These are phyloP conservation scores for Rhodotorula babjevae DNA, from an alignment of 768 basidiomycete genomes.

Conservation along the genomic window DNA sequence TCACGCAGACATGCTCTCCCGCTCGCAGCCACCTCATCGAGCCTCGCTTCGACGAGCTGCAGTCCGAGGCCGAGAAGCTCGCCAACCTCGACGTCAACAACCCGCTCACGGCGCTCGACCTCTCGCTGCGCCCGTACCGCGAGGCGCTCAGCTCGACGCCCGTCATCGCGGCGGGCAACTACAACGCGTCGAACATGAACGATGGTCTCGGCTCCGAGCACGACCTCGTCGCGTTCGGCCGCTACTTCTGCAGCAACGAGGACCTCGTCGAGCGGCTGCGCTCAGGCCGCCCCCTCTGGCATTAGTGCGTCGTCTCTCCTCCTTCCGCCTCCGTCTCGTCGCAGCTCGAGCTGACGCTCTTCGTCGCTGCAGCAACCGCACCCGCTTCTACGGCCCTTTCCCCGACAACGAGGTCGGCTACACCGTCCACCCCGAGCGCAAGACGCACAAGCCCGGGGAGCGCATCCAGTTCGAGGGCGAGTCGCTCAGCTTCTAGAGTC, in stretches of 20 bases:
- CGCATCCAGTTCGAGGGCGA: background rate
- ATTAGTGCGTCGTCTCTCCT: background rate
- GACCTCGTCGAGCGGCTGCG: constrained; percentile 33
- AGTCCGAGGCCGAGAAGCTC: constrained; percentile 41
- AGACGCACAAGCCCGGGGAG: background rate
- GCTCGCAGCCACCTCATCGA: constrained; percentile 42
- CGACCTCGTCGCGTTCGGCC: constrained; percentile 39
- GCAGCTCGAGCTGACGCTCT: too few species aligned
- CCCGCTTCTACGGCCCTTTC: constrained; percentile 44
- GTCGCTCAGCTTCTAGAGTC: background rate
- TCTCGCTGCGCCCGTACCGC: constrained; percentile 41
- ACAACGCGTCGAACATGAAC: constrained; percentile 35
- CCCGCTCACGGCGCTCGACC: constrained; percentile 5
- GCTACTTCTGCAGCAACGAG: constrained; percentile 33
- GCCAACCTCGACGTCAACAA: constrained; percentile 22
- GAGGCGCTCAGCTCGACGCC: constrained; percentile 38
- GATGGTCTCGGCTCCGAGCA: constrained; percentile 33
- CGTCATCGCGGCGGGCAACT: constrained; percentile 42
- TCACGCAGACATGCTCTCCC: too few species aligned
- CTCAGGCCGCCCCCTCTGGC: constrained; percentile 4
- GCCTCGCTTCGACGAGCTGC: constrained; percentile 45
- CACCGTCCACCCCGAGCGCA: constrained; percentile 39
- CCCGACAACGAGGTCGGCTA: constrained; percentile 44
- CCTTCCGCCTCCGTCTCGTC: background rate
- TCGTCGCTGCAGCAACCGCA: background rate